Conservation (phyloP, 495 filamentous ascomycete species). For the Rostrohypoxylon terebratum region DNA sequence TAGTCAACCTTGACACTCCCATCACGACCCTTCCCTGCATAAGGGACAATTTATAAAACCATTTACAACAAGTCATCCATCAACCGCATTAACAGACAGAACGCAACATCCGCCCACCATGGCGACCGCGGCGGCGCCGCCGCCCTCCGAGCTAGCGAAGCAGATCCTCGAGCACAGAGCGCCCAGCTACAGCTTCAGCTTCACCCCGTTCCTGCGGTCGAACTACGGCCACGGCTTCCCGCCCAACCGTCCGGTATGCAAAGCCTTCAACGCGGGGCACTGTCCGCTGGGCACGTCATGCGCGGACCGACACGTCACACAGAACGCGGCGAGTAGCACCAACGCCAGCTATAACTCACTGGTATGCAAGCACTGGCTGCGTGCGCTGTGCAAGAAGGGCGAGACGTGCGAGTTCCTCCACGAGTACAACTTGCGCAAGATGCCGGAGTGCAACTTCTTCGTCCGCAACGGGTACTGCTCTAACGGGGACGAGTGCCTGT, state of each 20-base stretch:
- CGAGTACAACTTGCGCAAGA: conserved; percentile 97
- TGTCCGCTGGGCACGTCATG: conserved; percentile 82
- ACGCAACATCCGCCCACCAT: conserved; percentile 8
- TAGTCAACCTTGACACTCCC: not conserved
- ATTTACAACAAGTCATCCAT: not conserved
- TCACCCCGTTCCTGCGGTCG: conserved; percentile 77
- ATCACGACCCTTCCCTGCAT: not conserved
- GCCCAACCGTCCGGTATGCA: conserved; percentile 81
- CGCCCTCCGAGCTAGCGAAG: conserved; percentile 52
- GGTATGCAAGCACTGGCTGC: conserved; percentile 99
- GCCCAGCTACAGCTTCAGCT: conserved; percentile 74
- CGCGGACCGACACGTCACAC: conserved; percentile 66
- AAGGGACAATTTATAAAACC: not conserved
- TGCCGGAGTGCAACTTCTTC: conserved; percentile 97
- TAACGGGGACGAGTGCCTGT: conserved; percentile 96
- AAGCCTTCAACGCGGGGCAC: conserved; percentile 76
- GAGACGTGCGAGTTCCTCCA: conserved; percentile 95
- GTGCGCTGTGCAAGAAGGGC: conserved; percentile 97
- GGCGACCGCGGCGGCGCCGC: conserved; percentile 28
- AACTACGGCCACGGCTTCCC: conserved; percentile 82
- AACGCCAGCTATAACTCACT: conserved; percentile 69
- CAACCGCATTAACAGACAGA: not conserved
- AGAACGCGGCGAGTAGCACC: conserved; percentile 38
- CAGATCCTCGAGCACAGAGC: conserved; percentile 65
- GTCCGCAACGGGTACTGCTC: conserved; percentile 90